Evolutionary conservation across 2,329 filamentous ascomycete species (phyloP).

Genomic region (Chrysoporthe cubensis): DNA sequence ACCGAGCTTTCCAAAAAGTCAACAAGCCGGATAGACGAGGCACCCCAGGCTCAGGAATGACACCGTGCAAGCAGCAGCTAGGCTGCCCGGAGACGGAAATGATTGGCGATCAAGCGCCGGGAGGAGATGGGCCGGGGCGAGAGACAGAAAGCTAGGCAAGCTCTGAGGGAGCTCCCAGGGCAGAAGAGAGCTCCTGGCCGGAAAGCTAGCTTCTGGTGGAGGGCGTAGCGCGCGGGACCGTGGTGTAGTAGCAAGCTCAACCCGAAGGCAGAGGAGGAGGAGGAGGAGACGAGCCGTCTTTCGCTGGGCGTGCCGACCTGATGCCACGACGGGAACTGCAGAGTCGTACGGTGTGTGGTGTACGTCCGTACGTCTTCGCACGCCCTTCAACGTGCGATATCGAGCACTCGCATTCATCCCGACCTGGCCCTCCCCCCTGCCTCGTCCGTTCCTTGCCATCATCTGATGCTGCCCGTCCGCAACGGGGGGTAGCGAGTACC

Average conservation of each 20-base stretch:
- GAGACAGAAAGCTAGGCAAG: not conserved
- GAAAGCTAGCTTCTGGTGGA: too few relatives aligned
- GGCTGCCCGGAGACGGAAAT: slow-evolving; percentile 15
- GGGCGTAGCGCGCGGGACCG: too few relatives aligned
- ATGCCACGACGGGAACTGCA: not conserved
- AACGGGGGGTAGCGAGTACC: not conserved
- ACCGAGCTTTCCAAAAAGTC: not conserved
- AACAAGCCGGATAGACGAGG: slow-evolving; percentile 17
- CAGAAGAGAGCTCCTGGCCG: not conserved
- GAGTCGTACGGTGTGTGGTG: not conserved
- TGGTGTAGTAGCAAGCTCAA: too few relatives aligned
- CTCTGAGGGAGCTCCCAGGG: not conserved
- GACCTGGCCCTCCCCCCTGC: not conserved
- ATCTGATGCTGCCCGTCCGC: not conserved
- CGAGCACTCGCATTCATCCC: not conserved
- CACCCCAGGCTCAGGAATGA: slow-evolving; percentile 17
- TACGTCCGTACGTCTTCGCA: not conserved
- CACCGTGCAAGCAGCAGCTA: slow-evolving; percentile 10
- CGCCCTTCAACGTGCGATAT: not conserved
- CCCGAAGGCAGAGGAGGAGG: slow-evolving; percentile 4
- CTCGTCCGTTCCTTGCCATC: not conserved
- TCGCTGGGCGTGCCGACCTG: not conserved
- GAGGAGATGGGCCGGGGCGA: slow-evolving; percentile 4
- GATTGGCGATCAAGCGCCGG: slow-evolving; percentile 18
- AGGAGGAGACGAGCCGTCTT: not conserved